Percentiles rank a stretch among this genome's conserved stretches.
These are phyloP conservation scores for Xylariomycetidae sp. DNA, from an alignment of 2,329 filamentous ascomycete genomes.

Conservation along the genomic window DNA sequence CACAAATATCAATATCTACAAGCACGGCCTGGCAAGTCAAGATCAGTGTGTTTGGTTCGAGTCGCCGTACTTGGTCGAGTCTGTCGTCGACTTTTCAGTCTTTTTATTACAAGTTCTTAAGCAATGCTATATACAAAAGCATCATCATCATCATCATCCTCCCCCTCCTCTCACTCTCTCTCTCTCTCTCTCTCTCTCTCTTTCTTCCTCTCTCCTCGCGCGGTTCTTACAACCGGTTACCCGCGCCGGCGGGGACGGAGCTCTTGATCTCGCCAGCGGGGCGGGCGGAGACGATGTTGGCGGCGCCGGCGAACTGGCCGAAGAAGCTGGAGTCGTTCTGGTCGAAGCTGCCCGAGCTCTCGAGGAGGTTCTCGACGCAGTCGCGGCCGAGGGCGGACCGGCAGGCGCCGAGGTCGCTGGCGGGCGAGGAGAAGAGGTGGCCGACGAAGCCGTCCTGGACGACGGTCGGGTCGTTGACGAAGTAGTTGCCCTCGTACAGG, in stretches of 20 bases:
- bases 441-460: constrained; percentile 16
- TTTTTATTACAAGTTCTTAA: too few relatives aligned
- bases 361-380: constrained; percentile 4
- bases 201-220: too few relatives aligned
- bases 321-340: constrained; percentile 2
- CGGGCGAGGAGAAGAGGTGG: constrained; percentile 19
- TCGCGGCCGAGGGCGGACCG: constrained; percentile 2
- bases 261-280: neutral
- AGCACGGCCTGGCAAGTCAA: too few relatives aligned
- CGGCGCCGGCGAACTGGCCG: neutral
- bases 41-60: too few relatives aligned
- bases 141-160: too few relatives aligned
- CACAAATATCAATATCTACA: too few relatives aligned
- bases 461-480: constrained; percentile 17
- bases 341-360: constrained; percentile 3
- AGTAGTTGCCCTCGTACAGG: constrained; percentile 23
- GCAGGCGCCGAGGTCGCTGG: constrained; percentile 7
- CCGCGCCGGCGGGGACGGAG: constrained; percentile 1
- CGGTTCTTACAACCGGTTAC: constrained; percentile 1
- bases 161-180: constrained; percentile 1
- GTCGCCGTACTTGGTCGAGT: too few relatives aligned
- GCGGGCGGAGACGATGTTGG: neutral
- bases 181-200: too few relatives aligned
- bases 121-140: neutral
- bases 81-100: too few relatives aligned